These are phyloP conservation scores for Heracleum sosnowskyi DNA, from an alignment of 129 eudicot genomes.

Conservation along the genomic window DNA sequence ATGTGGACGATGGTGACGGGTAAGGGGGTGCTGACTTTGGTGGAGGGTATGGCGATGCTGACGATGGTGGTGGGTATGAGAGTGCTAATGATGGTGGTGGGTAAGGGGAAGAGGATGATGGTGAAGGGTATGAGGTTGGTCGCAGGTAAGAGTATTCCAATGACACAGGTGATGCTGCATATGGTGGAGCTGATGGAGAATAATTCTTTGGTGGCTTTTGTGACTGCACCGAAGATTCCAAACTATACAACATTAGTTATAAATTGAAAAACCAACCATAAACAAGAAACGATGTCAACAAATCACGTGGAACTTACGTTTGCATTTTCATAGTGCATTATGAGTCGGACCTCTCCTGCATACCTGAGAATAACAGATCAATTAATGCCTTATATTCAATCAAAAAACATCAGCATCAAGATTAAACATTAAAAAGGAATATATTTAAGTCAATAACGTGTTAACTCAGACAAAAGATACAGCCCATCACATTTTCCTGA, in stretches of 20 bases:
- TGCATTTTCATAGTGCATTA: slow-evolving; percentile 64
- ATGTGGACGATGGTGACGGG: slow-evolving; percentile 22
- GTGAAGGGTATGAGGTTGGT: slow-evolving; percentile 27
- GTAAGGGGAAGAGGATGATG: slow-evolving; percentile 15
- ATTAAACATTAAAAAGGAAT: neutral
- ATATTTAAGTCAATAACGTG: neutral
- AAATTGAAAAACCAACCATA: neutral
- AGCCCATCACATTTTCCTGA: neutral
- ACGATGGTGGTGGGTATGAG: slow-evolving; percentile 28
- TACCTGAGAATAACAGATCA: slow-evolving; percentile 32
- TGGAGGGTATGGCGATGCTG: slow-evolving; percentile 30
- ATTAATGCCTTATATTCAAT: neutral
- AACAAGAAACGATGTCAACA: slow-evolving; percentile 10
- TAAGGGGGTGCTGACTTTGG: slow-evolving; percentile 12
- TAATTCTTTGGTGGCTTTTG: slow-evolving; percentile 56
- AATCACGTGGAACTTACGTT: slow-evolving; percentile 26
- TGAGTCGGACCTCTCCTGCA: slow-evolving; percentile 90
- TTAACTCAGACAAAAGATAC: neutral
- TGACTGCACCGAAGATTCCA: slow-evolving; percentile 13
- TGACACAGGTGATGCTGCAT: slow-evolving; percentile 23
- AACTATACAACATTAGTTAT: neutral
- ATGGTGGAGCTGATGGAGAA: slow-evolving; percentile 50
- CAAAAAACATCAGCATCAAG: neutral
- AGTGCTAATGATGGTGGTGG: slow-evolving; percentile 18
- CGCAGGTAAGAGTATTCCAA: slow-evolving; percentile 33